A percentile compares a stretch with the other conserved stretches of the same genome.
phyloP scores from a whole-genome alignment of 116 monocot species.

The Cymodocea nodosa region DNA sequence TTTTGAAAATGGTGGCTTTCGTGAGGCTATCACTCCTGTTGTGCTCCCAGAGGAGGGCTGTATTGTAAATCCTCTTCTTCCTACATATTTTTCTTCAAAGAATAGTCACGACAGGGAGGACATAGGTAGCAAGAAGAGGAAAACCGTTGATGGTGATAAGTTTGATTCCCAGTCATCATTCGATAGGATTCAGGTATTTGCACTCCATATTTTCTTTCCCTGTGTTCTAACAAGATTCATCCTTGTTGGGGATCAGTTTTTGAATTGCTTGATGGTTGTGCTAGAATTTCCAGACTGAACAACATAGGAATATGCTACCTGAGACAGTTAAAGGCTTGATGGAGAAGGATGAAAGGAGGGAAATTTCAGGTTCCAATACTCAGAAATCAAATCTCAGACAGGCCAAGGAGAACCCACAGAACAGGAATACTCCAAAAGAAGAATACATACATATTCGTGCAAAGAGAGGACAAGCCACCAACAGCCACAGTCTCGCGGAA shows the following conservation, averaged over 20 bases:
- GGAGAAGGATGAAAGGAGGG: constrained; percentile 29
- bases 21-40: constrained; percentile 18
- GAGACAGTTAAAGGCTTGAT: constrained; percentile 12
- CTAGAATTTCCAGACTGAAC: constrained; percentile 26
- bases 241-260: neutral
- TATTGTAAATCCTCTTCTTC: constrained; percentile 4
- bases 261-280: neutral
- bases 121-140: constrained; percentile 39
- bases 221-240: neutral
- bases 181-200: constrained; percentile 15
- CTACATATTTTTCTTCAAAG: constrained; percentile 8
- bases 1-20: constrained; percentile 15
- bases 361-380: constrained; percentile 1
- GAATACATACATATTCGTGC: constrained; percentile 81
- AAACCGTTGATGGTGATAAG: constrained; percentile 12
- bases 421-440: constrained; percentile 26
- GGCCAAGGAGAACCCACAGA: constrained; percentile 15
- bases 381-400: constrained; percentile 13
- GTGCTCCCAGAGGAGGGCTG: constrained; percentile 4
- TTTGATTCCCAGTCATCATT: constrained; percentile 13
- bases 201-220: neutral
- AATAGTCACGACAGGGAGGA: constrained; percentile 16
- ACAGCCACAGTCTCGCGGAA: constrained; percentile 97
- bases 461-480: constrained; percentile 88
- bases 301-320: constrained; percentile 21